A percentile compares a stretch with the other conserved stretches of the same genome.
These are phyloP conservation scores for Penicillium cinerascens DNA, from an alignment of 495 filamentous ascomycete genomes.

Conservation along the genomic window DNA sequence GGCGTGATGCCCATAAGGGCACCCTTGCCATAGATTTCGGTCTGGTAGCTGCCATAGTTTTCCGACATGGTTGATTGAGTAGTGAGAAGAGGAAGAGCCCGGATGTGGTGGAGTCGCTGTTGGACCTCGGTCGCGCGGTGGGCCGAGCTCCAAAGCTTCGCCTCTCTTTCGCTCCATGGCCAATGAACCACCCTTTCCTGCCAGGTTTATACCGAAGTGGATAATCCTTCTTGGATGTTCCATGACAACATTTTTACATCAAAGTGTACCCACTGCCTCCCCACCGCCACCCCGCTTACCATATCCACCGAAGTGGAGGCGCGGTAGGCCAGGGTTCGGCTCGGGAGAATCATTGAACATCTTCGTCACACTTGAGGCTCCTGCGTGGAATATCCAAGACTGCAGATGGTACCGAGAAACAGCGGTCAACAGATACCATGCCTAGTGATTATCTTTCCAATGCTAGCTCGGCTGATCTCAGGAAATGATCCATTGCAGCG, in stretches of 20 bases:
- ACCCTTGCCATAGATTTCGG: slow-evolving; percentile 49
- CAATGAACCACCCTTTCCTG: neutral
- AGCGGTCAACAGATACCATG: no score
- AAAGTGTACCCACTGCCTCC: neutral
- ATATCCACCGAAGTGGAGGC: no score
- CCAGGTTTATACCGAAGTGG: neutral
- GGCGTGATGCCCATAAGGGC: slow-evolving; percentile 46
- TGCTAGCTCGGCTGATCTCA: no score
- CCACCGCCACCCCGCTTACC: no score
- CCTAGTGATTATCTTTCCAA: no score
- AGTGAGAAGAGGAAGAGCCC: neutral
- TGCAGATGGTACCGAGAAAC: no score
- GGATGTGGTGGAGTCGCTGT: neutral
- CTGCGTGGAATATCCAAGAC: no score
- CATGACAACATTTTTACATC: neutral
- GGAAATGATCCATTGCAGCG: no score
- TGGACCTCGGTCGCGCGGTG: neutral
- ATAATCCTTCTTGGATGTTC: neutral
- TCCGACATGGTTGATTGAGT: slow-evolving; percentile 27
- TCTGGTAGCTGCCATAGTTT: slow-evolving; percentile 45
- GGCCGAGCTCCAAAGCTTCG: neutral
- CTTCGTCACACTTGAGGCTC: neutral
- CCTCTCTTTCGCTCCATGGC: neutral
- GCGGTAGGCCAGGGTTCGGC: neutral
- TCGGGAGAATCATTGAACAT: neutral